phyloP scores from a whole-genome alignment of 164 flowering plant genomes.

The Aristolochia fimbriata region DNA sequence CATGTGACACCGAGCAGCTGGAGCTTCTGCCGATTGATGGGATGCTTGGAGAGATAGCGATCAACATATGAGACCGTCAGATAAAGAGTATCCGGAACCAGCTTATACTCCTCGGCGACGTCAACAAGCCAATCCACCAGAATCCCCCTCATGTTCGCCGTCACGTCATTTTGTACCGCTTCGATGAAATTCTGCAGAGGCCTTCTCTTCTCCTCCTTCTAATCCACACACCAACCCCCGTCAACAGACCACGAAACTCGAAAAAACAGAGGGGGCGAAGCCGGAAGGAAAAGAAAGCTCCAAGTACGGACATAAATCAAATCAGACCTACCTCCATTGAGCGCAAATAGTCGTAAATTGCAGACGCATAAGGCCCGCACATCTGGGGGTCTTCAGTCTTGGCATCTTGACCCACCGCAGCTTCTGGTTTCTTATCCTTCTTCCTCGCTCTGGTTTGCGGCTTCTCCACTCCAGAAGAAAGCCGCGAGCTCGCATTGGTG shows the following conservation, averaged over 20 bases:
- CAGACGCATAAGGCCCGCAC: conserved; percentile 21
- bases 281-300: background rate
- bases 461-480: background rate
- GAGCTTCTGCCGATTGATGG: conserved; percentile 36
- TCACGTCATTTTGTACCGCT: conserved; percentile 51
- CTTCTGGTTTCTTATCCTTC: background rate
- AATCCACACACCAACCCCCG: background rate
- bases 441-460: conserved; percentile 8
- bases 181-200: conserved; percentile 46
- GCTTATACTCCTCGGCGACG: conserved; percentile 69
- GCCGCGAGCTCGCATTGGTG: conserved; percentile 1
- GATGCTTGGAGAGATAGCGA: conserved; percentile 41
- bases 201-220: conserved; percentile 31
- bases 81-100: conserved; percentile 50
- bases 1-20: conserved; percentile 76
- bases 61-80: conserved; percentile 60
- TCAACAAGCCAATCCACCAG: conserved; percentile 79
- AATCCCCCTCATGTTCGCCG: conserved; percentile 47
- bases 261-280: background rate
- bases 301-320: background rate
- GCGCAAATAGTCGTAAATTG: conserved; percentile 35
- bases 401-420: background rate
- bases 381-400: conserved; percentile 19
- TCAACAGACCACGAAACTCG: background rate
- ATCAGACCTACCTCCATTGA: conserved; percentile 39